Evolutionary conservation across 176 grass and related monocot species (phyloP).

Genomic region (Oropetium thomaeum): DNA sequence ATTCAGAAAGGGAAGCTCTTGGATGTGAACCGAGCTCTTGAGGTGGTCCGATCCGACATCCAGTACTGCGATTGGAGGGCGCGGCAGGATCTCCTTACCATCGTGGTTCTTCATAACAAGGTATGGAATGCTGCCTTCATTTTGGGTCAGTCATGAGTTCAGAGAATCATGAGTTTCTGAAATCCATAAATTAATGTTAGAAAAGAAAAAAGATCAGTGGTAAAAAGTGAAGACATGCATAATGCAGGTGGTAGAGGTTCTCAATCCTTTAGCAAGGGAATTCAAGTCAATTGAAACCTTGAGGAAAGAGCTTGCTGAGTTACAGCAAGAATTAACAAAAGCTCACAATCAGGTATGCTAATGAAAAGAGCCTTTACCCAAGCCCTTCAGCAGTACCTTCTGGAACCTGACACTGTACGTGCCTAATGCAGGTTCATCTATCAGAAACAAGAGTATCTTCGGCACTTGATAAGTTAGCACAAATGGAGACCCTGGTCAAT

Average conservation of each 20-base stretch:
- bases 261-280: conserved; percentile 85
- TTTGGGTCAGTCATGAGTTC: neutral
- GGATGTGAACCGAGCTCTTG: conserved; percentile 87
- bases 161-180: neutral
- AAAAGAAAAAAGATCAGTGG: neutral
- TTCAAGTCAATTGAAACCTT: conserved; percentile 87
- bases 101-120: conserved; percentile 95
- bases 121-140: conserved; percentile 2
- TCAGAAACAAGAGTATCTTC: conserved; percentile 71
- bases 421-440: conserved; percentile 55
- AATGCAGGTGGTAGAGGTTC: conserved; percentile 84
- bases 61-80: conserved; percentile 96
- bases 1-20: conserved; percentile 62
- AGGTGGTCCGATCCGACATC: conserved; percentile 92
- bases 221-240: neutral
- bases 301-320: conserved; percentile 81
- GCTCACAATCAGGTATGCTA: conserved; percentile 78
- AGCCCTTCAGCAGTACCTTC: neutral
- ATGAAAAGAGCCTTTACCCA: neutral
- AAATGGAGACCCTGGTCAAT: conserved; percentile 82
- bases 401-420: conserved; percentile 1
- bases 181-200: neutral
- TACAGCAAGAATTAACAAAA: conserved; percentile 65
- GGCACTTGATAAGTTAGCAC: conserved; percentile 70
- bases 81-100: conserved; percentile 79